These are phyloP conservation scores for Calcarisporium arbuscula DNA, from an alignment of 2,329 filamentous ascomycete species.

Conservation along the genomic window DNA sequence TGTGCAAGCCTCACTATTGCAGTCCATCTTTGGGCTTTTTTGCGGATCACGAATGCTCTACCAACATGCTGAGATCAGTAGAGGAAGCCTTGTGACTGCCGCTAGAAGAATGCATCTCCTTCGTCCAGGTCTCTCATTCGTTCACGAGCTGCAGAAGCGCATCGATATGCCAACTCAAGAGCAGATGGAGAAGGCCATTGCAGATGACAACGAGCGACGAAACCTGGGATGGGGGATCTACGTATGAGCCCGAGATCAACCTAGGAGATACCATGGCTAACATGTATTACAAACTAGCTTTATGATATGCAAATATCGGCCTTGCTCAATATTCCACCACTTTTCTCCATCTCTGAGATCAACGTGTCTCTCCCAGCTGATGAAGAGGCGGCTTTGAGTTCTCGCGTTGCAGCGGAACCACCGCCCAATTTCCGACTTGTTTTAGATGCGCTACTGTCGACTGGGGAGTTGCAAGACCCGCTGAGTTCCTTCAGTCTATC, in stretches of 20 bases:
- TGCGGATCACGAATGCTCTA: slow-evolving; percentile 7
- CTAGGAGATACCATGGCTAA: not conserved
- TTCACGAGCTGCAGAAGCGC: slow-evolving; percentile 3
- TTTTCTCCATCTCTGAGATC: slow-evolving; percentile 4
- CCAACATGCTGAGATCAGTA: slow-evolving; percentile 6
- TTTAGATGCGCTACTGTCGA: not conserved
- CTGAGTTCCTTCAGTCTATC: slow-evolving; percentile 5
- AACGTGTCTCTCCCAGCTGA: slow-evolving; percentile 3
- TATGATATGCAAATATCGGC: slow-evolving; percentile 7
- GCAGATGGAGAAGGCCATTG: slow-evolving; percentile 1
- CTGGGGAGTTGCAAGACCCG: not conserved
- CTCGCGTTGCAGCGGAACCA: not conserved
- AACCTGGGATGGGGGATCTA: slow-evolving; percentile 6
- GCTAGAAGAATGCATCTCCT: slow-evolving; percentile 7
- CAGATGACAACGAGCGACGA: slow-evolving; percentile 4
- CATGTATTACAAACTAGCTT: not conserved
- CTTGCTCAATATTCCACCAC: slow-evolving; percentile 4
- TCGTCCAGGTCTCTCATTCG: slow-evolving; percentile 5
- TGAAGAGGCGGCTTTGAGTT: not conserved
- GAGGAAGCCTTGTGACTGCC: slow-evolving; percentile 4
- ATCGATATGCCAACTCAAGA: not conserved
- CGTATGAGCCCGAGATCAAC: not conserved
- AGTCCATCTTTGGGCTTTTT: slow-evolving; percentile 6
- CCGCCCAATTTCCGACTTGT: slow-evolving; percentile 1
- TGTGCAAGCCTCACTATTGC: slow-evolving; percentile 4